A percentile compares a stretch with the other conserved stretches of the same genome.
These are phyloP conservation scores for Chrysoporthe austroafricana DNA, from an alignment of 2,329 filamentous ascomycete species.

Conservation along the genomic window DNA sequence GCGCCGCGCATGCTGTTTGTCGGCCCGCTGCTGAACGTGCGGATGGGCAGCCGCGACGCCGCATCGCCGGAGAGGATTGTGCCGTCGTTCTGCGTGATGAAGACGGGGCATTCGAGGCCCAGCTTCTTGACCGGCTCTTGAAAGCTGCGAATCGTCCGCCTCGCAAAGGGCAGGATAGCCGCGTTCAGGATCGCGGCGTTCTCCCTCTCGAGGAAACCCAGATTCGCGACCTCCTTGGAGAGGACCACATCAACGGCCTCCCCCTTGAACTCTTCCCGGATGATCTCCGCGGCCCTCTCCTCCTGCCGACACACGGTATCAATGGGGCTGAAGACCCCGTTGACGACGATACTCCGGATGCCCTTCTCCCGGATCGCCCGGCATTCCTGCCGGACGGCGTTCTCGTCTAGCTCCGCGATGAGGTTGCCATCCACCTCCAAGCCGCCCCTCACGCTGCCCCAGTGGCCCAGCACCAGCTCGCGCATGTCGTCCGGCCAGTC, in stretches of 20 bases:
- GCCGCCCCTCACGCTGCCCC: slow-evolving; percentile 52
- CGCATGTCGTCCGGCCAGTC: slow-evolving; percentile 46
- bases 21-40: slow-evolving; percentile 53
- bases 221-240: slow-evolving; percentile 42
- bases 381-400: slow-evolving; percentile 46
- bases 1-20: slow-evolving; percentile 56
- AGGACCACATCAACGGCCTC: slow-evolving; percentile 33
- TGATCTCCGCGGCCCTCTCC: slow-evolving; percentile 50
- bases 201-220: slow-evolving; percentile 52
- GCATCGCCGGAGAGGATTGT: slow-evolving; percentile 47
- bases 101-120: slow-evolving; percentile 44
- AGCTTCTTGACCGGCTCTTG: slow-evolving; percentile 48
- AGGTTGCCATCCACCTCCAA: slow-evolving; percentile 55
- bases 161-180: slow-evolving; percentile 51
- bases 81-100: slow-evolving; percentile 56
- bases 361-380: slow-evolving; percentile 38
- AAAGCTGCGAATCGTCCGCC: slow-evolving; percentile 50
- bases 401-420: slow-evolving; percentile 50
- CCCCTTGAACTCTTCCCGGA: slow-evolving; percentile 46
- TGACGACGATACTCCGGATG: slow-evolving; percentile 52
- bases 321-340: slow-evolving; percentile 62
- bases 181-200: slow-evolving; percentile 59
- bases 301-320: slow-evolving; percentile 58
- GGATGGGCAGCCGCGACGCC: slow-evolving; percentile 50
- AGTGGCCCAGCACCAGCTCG: slow-evolving; percentile 29